Conservation (phyloP, 1,139 yeast genomes). For the Yamadazyma membranifaciens region DNA sequence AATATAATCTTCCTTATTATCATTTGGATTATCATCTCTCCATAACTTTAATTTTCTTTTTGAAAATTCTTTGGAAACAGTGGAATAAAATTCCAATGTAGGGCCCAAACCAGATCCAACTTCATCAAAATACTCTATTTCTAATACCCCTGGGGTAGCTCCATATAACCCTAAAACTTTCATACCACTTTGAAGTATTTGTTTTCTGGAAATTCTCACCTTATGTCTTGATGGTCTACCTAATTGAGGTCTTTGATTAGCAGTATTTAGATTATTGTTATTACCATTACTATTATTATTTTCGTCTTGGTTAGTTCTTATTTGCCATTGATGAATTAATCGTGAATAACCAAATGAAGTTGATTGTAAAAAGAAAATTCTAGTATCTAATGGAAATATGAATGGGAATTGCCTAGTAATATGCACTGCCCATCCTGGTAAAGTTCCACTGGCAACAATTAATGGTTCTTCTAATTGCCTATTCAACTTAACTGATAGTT, state of each 20-base stretch:
- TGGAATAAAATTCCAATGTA: constrained; percentile 86
- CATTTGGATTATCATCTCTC: constrained; percentile 47
- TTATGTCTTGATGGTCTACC: constrained; percentile 84
- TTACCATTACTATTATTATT: constrained; percentile 20
- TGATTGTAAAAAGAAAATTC: constrained; percentile 76
- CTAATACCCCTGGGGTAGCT: constrained; percentile 74
- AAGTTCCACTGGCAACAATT: constrained; percentile 80
- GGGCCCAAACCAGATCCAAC: constrained; percentile 98
- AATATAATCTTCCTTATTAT: constrained; percentile 39
- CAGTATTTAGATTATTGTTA: constrained; percentile 8
- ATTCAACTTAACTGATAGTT: constrained; percentile 80
- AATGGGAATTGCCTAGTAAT: constrained; percentile 76
- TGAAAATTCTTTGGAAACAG: constrained; percentile 71
- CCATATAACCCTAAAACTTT: constrained; percentile 80
- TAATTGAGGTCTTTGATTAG: constrained; percentile 40
- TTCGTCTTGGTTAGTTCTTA: constrained; percentile 43
- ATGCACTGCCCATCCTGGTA: constrained; percentile 84
- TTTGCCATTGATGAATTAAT: constrained; percentile 76
- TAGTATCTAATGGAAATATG: constrained; percentile 78
- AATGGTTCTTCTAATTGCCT: constrained; percentile 89
- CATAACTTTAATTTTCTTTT: constrained; percentile 61
- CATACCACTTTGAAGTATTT: constrained; percentile 73
- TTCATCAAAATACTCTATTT: constrained; percentile 86
- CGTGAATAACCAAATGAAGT: constrained; percentile 93
- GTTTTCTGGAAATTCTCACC: constrained; percentile 70